phyloP scores from a whole-genome alignment of 1,284 basidiomycete genomes.

The Tylopilus sp. region DNA sequence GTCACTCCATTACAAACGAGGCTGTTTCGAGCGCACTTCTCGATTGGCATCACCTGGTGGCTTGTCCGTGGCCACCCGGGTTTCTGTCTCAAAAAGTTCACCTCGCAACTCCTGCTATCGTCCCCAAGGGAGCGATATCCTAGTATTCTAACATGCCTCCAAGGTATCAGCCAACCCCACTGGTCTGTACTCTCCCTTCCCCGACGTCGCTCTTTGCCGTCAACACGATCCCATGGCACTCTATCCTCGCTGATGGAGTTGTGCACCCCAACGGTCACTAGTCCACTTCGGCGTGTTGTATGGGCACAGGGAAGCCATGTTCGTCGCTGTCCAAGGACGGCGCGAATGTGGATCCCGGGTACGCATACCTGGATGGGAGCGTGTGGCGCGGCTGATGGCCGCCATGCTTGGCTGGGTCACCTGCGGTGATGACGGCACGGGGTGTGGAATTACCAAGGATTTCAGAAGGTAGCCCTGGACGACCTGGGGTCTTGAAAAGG shows the following conservation, averaged over 20 bases:
- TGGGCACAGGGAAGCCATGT: conserved; percentile 40
- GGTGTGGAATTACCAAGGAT: conserved; percentile 31
- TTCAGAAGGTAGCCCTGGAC: conserved; percentile 28
- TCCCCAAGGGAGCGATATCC: conserved; percentile 16
- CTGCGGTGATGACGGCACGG: conserved; percentile 40
- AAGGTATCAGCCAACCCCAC: conserved; percentile 36
- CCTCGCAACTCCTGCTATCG: conserved; percentile 24
- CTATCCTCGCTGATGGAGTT: conserved; percentile 29
- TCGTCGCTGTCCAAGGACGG: conserved; percentile 25
- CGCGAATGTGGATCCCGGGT: conserved; percentile 25
- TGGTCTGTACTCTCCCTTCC: conserved; percentile 21
- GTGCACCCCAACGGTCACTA: conserved; percentile 51
- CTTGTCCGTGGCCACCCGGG: conserved; percentile 33
- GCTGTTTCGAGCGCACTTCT: conserved; percentile 34
- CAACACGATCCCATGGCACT: conserved; percentile 32
- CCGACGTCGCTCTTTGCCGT: conserved; percentile 23
- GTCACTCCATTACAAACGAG: conserved; percentile 27
- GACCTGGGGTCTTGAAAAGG: conserved; percentile 23
- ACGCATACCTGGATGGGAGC: conserved; percentile 54
- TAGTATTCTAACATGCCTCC: conserved; percentile 25
- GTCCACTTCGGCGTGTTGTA: conserved; percentile 51
- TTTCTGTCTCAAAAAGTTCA: conserved; percentile 28
- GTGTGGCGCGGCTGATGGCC: conserved; percentile 46
- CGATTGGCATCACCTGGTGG: conserved; percentile 37
- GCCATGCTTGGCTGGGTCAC: conserved; percentile 49